A percentile compares a stretch with the other conserved stretches of the same genome.
These are phyloP conservation scores for Ormosia semicastrata DNA, from an alignment of 306 rosid genomes.

Conservation along the genomic window DNA sequence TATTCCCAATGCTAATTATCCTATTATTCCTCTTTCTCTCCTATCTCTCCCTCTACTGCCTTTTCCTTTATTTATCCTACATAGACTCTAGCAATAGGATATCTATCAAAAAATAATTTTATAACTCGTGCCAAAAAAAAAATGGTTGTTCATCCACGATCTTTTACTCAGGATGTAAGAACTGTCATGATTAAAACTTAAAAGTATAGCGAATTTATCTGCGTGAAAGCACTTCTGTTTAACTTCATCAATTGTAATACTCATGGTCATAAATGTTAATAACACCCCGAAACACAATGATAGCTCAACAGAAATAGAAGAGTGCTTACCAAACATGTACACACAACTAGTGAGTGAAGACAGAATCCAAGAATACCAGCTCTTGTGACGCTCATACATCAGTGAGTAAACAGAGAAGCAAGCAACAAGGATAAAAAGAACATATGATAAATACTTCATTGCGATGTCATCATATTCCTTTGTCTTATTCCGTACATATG, in stretches of 20 bases:
- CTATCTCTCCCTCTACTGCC: too few relatives aligned
- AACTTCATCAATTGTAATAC: slow-evolving; percentile 1
- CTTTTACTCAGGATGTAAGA: neutral
- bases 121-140: neutral
- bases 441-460: slow-evolving; percentile 84
- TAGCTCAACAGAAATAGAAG: slow-evolving; percentile 5
- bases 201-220: neutral
- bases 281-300: neutral
- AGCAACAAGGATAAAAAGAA: slow-evolving; percentile 73
- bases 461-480: slow-evolving; percentile 97
- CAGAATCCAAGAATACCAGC: slow-evolving; percentile 99
- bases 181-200: neutral
- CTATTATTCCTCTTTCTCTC: too few relatives aligned
- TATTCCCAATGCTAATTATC: too few relatives aligned
- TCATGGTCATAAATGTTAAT: neutral
- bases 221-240: neutral
- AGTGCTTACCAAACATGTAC: slow-evolving; percentile 89
- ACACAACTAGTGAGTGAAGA: slow-evolving; percentile 97
- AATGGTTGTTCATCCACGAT: neutral
- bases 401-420: slow-evolving; percentile 80
- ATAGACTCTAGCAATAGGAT: too few relatives aligned
- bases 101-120: too few relatives aligned
- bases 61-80: too few relatives aligned
- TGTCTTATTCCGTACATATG: slow-evolving; percentile 84
- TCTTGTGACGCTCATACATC: slow-evolving; percentile 91